Percentiles rank a stretch among this genome's conserved stretches.
These are phyloP conservation scores for Escovopsis sp. DNA, from an alignment of 2,329 filamentous ascomycete genomes.

Conservation along the genomic window DNA sequence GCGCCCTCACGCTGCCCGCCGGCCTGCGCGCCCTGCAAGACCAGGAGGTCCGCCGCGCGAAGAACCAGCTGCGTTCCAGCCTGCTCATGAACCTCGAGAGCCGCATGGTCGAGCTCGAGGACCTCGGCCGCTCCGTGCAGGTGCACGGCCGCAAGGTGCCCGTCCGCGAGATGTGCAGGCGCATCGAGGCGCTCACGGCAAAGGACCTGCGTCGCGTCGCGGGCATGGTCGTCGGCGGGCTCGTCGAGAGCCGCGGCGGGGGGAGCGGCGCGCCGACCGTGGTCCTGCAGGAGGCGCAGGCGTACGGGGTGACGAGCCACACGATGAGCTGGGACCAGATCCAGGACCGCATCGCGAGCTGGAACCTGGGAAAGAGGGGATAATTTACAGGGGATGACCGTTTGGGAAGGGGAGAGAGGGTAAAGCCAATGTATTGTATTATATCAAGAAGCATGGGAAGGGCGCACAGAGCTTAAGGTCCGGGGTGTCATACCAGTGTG, in stretches of 20 bases:
- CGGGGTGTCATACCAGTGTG: too few species aligned
- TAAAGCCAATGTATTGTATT: background rate
- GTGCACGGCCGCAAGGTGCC: conserved; percentile 90
- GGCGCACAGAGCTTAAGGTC: too few species aligned
- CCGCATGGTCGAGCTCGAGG: conserved; percentile 94
- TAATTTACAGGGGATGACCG: too few species aligned
- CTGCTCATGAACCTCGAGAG: conserved; percentile 96
- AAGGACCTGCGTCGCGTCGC: conserved; percentile 73
- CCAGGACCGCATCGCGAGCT: conserved; percentile 68
- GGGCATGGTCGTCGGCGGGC: conserved; percentile 58
- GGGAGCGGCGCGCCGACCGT: conserved; percentile 88
- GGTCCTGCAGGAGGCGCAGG: conserved; percentile 80
- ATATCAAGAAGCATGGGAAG: background rate
- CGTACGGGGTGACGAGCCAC: conserved; percentile 51
- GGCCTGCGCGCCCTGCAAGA: conserved; percentile 60
- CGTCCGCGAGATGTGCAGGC: conserved; percentile 80
- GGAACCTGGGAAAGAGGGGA: conserved; percentile 50
- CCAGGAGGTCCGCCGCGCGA: conserved; percentile 76
- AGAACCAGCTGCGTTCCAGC: conserved; percentile 85
- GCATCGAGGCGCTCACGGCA: conserved; percentile 71
- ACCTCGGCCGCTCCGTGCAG: conserved; percentile 87
- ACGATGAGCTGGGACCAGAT: conserved; percentile 77
- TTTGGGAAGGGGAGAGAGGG: too few species aligned
- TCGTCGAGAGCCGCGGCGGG: conserved; percentile 56
- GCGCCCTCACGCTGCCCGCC: conserved; percentile 58